Conservation (phyloP, 78 protist species). For the Dictyostelium intermedium region DNA sequence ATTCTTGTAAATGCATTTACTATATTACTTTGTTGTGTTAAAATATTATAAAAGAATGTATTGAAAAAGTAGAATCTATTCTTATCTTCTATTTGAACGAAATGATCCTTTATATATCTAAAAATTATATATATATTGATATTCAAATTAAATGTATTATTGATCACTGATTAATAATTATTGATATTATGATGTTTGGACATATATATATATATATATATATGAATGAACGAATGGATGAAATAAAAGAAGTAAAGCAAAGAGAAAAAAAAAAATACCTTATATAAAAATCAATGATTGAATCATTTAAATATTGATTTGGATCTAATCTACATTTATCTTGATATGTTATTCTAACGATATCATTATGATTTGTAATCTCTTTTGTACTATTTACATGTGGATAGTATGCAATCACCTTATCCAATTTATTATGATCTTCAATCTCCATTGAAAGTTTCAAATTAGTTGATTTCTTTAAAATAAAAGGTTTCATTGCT, state of each 20-base stretch:
- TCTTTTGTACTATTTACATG: not conserved
- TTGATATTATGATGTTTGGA: no score
- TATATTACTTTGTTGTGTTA: not conserved
- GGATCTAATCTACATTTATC: conserved; percentile 66
- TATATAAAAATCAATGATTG: conserved; percentile 65
- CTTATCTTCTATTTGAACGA: not conserved
- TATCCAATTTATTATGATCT: not conserved
- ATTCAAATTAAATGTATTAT: no score
- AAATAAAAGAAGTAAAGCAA: no score
- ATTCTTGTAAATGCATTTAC: conserved; percentile 27
- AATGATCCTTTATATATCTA: conserved; percentile 60
- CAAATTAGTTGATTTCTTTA: conserved; percentile 9
- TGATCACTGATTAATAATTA: no score
- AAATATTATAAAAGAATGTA: conserved; percentile 72
- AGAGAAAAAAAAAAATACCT: not conserved
- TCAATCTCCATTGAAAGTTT: conserved; percentile 25
- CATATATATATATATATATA: no score
- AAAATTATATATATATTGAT: no score
- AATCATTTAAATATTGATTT: conserved; percentile 60
- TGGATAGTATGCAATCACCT: conserved; percentile 39
- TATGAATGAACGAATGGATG: no score
- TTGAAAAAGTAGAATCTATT: conserved; percentile 52
- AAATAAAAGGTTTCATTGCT: not conserved
- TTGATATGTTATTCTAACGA: conserved; percentile 51
- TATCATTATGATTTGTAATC: not conserved